Conservation (phyloP, 2,329 filamentous ascomycete genomes). For the Cladosporium sp. region DNA sequence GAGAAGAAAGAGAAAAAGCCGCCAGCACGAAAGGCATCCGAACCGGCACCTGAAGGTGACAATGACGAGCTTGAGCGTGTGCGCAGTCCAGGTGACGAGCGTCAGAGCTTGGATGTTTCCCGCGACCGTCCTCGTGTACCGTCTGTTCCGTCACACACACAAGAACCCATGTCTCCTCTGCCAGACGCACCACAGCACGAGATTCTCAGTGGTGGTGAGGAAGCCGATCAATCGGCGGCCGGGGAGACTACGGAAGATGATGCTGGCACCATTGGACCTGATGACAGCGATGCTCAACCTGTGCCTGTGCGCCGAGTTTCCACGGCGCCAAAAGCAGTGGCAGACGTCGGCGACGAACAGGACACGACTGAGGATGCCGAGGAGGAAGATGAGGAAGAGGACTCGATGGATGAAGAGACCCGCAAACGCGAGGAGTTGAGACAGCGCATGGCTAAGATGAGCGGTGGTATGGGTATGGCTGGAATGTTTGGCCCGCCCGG, state of each 20-base stretch:
- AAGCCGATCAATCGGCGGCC: conserved; percentile 61
- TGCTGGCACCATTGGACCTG: conserved; percentile 61
- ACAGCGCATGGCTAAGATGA: conserved; percentile 97
- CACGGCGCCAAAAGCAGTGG: conserved; percentile 38
- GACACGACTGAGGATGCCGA: conserved; percentile 42
- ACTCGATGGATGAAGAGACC: conserved; percentile 83
- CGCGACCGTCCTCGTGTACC: conserved; percentile 35
- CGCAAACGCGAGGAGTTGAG: conserved; percentile 81
- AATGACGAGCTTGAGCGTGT: conserved; percentile 35
- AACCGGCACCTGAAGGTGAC: conserved; percentile 37
- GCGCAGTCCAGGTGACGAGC: conserved; percentile 26
- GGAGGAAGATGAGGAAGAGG: conserved; percentile 71
- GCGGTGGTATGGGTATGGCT: conserved; percentile 93
- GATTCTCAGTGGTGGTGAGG: conserved; percentile 58
- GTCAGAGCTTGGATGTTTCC: conserved; percentile 36
- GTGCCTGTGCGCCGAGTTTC: conserved; percentile 39
- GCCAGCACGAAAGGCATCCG: conserved; percentile 57
- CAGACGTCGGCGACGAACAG: conserved; percentile 48
- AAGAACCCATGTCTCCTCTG: conserved; percentile 34
- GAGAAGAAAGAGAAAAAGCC: conserved; percentile 81
- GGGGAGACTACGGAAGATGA: conserved; percentile 60
- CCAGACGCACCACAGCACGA: conserved; percentile 44
- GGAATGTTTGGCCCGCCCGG: conserved; percentile 80
- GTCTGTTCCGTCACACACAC: conserved; percentile 31
- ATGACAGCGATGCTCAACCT: conserved; percentile 66